Evolutionary conservation across 495 filamentous ascomycete genomes (phyloP), one percentile per base, ranked within the genome.

Genomic region (Tuber microsphaerosporum): DNA sequence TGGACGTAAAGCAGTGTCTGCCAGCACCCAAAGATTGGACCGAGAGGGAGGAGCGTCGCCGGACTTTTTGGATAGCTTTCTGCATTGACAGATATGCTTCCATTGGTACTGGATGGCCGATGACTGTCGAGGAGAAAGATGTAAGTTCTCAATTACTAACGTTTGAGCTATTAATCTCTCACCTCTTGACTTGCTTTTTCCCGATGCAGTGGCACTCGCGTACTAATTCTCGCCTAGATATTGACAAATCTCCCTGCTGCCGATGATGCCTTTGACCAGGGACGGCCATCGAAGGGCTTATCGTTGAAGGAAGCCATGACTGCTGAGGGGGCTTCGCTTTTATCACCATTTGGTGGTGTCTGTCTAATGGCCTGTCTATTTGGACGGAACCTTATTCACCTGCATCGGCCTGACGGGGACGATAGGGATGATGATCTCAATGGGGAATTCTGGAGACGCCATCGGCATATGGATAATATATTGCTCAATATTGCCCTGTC

Each of bases 31-130:
- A 89, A 81, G 95, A 99, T 83, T 97, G 94, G 94, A 94, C 91
- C 2, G 95, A 98, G 83, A 87, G 88, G 75, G 95, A 99, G 85
- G 95, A 99, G 84, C 86, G 95, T 81, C 87, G 95, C 75, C 87
- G 95, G 80, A 95, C 92, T 0, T 99, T 98, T 79, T 99, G 95
- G 95, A 91, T 94, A 89, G 88, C 91, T 7, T 99, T 96, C 82
- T 93, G 90, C 77, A 84, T 91, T 74, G 95, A 99, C 83, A 89
- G 95, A 73, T 98, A 94, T 84, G 93, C 95, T 10, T 97, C 94
- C 84, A 94, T 99, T 75, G 96, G 95, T 43, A 99, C 95, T 39
- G 96, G 96, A 20, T 99, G 95, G 95, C 96, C 95, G 2, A 91
- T 98, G 90, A 89, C 89, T 0, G 88, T 99, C 65, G 95, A 98